Percentiles rank a stretch among this genome's conserved stretches.
phyloP scores from a whole-genome alignment of 2,329 filamentous ascomycete species.

The Neophaeococcomyces aloes region DNA sequence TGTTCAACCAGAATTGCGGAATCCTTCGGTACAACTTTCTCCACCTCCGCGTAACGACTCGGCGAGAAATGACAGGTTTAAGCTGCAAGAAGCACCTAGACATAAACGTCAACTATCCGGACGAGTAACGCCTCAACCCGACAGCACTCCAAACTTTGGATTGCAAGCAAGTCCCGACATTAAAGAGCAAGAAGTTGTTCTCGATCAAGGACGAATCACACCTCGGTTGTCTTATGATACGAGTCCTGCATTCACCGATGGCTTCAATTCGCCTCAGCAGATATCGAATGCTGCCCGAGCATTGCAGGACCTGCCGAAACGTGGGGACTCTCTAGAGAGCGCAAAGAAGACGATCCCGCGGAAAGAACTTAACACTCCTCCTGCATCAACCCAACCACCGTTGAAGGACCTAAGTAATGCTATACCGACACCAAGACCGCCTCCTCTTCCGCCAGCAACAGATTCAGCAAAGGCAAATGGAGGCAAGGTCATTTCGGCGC shows the following conservation, averaged over 20 bases:
- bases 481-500: conserved; percentile 33
- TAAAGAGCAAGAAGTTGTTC: conserved; percentile 25
- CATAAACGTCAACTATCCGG: conserved; percentile 41
- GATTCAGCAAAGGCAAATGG: conserved; percentile 28
- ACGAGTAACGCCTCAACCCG: conserved; percentile 14
- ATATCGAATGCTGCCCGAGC: conserved; percentile 25
- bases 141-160: conserved; percentile 9
- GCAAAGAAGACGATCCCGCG: conserved; percentile 43
- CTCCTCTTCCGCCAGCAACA: conserved; percentile 5
- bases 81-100: conserved; percentile 70
- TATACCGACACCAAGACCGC: conserved; percentile 3
- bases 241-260: conserved; percentile 44
- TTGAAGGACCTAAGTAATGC: conserved; percentile 27
- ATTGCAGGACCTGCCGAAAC: conserved; percentile 38
- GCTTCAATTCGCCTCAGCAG: conserved; percentile 31
- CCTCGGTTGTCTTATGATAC: conserved; percentile 51
- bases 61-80: conserved; percentile 50
- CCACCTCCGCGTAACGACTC: conserved; percentile 13
- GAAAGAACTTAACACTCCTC: conserved; percentile 47
- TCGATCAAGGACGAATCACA: conserved; percentile 24
- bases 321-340: conserved; percentile 49
- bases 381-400: conserved; percentile 25
- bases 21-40: conserved; percentile 11
- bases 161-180: conserved; percentile 15
- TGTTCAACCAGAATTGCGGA: conserved; percentile 8